Conservation (phyloP, 1,284 basidiomycete genomes). For the Farysia itapuensis region DNA sequence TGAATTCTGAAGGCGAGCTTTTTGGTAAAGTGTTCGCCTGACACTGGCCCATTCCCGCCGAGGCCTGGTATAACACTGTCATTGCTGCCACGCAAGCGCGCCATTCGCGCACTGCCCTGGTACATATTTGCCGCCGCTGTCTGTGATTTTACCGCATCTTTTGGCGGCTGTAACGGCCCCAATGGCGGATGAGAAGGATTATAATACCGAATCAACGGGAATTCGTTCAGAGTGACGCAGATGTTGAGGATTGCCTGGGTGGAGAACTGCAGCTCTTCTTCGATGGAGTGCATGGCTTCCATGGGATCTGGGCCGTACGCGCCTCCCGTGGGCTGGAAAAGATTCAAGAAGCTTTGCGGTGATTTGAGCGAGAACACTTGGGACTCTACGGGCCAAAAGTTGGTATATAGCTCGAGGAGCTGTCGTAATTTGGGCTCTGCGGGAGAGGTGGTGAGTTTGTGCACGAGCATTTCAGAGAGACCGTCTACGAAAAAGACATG, state of each 20-base stretch:
- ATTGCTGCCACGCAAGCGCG: constrained; percentile 28
- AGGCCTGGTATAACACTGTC: constrained; percentile 6
- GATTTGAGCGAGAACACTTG: constrained; percentile 54
- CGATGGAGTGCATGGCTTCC: constrained; percentile 43
- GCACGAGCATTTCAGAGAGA: constrained; percentile 60
- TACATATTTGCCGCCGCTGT: constrained; percentile 38
- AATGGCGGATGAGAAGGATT: constrained; percentile 78
- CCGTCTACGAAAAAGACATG: constrained; percentile 96
- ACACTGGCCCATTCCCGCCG: constrained; percentile 3
- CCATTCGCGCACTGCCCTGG: constrained; percentile 41
- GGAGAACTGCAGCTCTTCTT: constrained; percentile 53
- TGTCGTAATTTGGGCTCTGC: constrained; percentile 54
- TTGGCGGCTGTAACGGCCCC: constrained; percentile 66
- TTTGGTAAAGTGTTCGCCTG: constrained; percentile 49
- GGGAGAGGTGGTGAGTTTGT: constrained; percentile 50
- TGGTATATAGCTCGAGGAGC: constrained; percentile 57
- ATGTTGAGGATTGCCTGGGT: constrained; percentile 66
- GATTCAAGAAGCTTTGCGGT: constrained; percentile 41
- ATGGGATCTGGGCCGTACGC: constrained; percentile 62
- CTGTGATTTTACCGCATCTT: constrained; percentile 28
- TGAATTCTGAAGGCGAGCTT: constrained; percentile 51
- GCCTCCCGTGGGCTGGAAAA: constrained; percentile 59
- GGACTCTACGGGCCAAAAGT: constrained; percentile 49
- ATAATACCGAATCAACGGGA: constrained; percentile 92
- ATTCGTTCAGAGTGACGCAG: constrained; percentile 88